These are phyloP conservation scores for Decorospora gaudefroyi DNA, from an alignment of 2,329 filamentous ascomycete species.

Conservation along the genomic window DNA sequence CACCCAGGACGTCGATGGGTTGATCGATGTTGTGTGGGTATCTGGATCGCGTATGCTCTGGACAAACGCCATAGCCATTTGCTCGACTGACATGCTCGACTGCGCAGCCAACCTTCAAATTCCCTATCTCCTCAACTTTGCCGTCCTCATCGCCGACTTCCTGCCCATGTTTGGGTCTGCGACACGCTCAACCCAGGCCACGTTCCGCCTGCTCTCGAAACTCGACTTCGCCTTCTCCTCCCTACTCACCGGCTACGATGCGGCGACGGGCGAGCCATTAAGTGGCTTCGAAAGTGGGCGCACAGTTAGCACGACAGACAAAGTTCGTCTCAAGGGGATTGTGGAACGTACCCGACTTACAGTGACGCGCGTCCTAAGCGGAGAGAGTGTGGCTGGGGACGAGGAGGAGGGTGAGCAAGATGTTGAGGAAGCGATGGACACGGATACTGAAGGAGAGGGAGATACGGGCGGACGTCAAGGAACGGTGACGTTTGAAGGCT, in stretches of 20 bases:
- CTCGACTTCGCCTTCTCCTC: constrained; percentile 83
- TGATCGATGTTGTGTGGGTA: constrained; percentile 84
- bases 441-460: constrained; percentile 39
- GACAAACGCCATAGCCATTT: background rate
- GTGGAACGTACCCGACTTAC: constrained; percentile 75
- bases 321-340: constrained; percentile 81
- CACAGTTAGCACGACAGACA: constrained; percentile 78
- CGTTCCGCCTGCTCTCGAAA: constrained; percentile 74
- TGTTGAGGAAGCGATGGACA: constrained; percentile 28
- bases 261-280: constrained; percentile 66
- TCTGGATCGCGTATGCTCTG: constrained; percentile 75
- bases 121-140: constrained; percentile 79
- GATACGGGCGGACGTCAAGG: constrained; percentile 28
- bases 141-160: constrained; percentile 72
- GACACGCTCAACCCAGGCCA: constrained; percentile 65
- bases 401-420: constrained; percentile 29
- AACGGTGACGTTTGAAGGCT: constrained; percentile 38
- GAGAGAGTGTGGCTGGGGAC: constrained; percentile 52
- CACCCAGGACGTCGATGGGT: constrained; percentile 71
- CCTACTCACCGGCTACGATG: constrained; percentile 69
- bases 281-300: constrained; percentile 70
- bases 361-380: constrained; percentile 70
- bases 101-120: constrained; percentile 73
- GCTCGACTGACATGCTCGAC: background rate
- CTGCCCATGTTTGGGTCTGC: constrained; percentile 72